Evolutionary conservation across 495 filamentous ascomycete genomes (phyloP).

Genomic region (Penicillium cinerascens): DNA sequence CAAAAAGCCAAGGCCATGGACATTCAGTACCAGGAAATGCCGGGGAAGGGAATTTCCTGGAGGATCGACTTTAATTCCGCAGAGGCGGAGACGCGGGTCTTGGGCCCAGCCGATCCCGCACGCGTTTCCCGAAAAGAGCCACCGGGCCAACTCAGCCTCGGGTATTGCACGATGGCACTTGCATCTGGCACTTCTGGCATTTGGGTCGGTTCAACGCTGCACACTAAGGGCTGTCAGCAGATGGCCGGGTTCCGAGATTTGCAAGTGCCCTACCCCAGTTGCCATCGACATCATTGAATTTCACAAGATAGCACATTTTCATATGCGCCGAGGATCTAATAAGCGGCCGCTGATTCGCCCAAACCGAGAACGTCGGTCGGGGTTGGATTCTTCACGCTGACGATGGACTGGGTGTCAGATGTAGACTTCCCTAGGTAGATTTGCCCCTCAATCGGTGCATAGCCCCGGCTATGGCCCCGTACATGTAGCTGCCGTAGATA

Average conservation of each 20-base stretch:
- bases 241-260: neutral
- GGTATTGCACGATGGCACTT: neutral
- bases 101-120: constrained; percentile 13
- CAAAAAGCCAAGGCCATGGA: too few species aligned
- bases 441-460: neutral
- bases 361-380: neutral
- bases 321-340: constrained; percentile 20
- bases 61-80: constrained; percentile 1
- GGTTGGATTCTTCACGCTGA: neutral
- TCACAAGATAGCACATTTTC: neutral
- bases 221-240: neutral
- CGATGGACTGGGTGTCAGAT: neutral
- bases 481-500: neutral
- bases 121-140: constrained; percentile 10
- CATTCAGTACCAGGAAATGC: too few species aligned
- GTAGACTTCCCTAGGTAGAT: neutral
- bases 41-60: too few species aligned
- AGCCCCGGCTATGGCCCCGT: neutral
- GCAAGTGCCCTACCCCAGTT: too few species aligned
- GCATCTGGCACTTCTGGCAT: neutral
- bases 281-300: neutral
- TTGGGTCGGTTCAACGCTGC: neutral
- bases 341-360: constrained; percentile 29
- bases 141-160: neutral
- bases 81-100: neutral